Percentiles rank a stretch among this genome's conserved stretches.
Evolutionary conservation across 176 grass and related monocot species (phyloP).

Genomic region (Olyra latifolia): DNA sequence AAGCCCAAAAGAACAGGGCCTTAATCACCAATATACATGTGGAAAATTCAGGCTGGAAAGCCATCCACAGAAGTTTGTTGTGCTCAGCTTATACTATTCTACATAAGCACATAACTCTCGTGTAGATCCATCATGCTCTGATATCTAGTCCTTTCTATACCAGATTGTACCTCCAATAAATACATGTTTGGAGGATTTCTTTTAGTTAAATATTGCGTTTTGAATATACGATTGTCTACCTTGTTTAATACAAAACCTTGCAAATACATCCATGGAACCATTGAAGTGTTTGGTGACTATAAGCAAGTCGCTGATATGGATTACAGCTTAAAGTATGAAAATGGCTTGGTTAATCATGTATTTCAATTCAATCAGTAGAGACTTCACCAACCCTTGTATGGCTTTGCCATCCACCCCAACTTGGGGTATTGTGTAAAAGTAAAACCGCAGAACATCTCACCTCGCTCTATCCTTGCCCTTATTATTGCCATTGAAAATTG

Average conservation of each 20-base stretch:
- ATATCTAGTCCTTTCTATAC: background rate
- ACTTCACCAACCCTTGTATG: background rate
- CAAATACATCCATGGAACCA: background rate
- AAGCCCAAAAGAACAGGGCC: no score
- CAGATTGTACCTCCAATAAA: background rate
- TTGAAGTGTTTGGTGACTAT: background rate
- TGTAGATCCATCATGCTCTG: background rate
- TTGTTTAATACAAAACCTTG: background rate
- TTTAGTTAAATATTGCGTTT: background rate
- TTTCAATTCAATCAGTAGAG: background rate
- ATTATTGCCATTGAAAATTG: background rate
- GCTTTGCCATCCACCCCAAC: background rate
- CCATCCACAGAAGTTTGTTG: background rate
- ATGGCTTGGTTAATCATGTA: background rate
- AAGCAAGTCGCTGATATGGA: background rate
- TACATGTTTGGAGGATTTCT: background rate
- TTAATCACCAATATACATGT: background rate
- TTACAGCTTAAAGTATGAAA: background rate
- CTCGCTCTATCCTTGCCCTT: background rate
- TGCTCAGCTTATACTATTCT: slow-evolving; percentile 11
- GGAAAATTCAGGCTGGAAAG: background rate
- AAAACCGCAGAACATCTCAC: background rate
- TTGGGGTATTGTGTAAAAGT: background rate
- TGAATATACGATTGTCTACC: background rate
- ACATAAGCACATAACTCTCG: background rate